phyloP scores from a whole-genome alignment of 1,284 basidiomycete species.

The Pisolithus thermaeus region DNA sequence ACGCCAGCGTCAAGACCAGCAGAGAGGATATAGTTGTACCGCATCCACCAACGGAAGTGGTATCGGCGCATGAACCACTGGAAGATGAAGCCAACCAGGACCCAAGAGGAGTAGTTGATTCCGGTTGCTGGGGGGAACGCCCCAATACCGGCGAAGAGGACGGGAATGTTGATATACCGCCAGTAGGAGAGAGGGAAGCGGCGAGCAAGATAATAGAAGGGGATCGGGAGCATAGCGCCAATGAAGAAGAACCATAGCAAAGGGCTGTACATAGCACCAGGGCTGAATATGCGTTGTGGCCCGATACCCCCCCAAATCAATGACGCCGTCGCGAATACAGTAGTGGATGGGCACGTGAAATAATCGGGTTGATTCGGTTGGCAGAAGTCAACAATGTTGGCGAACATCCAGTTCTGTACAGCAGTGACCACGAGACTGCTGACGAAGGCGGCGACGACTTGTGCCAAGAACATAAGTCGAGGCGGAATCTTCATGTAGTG shows the following conservation, averaged over 20 bases:
- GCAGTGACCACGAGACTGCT: constrained; percentile 52
- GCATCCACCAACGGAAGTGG: constrained; percentile 85
- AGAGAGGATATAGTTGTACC: constrained; percentile 81
- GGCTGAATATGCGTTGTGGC: constrained; percentile 64
- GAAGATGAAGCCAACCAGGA: constrained; percentile 68
- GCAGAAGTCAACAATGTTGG: constrained; percentile 71
- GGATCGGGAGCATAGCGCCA: constrained; percentile 68
- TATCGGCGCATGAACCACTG: constrained; percentile 74
- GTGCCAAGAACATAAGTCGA: constrained; percentile 68
- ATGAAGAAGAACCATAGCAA: constrained; percentile 72
- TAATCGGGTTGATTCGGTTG: constrained; percentile 48
- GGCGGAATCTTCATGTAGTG: constrained; percentile 87
- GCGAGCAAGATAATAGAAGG: constrained; percentile 76
- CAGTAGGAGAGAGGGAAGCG: constrained; percentile 72
- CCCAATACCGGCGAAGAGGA: constrained; percentile 62
- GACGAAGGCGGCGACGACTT: constrained; percentile 60
- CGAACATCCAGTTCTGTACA: constrained; percentile 72
- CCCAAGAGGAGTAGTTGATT: constrained; percentile 77
- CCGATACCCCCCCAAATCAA: constrained; percentile 81
- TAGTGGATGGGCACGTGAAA: constrained; percentile 63
- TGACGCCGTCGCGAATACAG: constrained; percentile 64
- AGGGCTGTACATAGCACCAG: constrained; percentile 49
- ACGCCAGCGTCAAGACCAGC: constrained; percentile 67
- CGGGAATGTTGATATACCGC: constrained; percentile 76
- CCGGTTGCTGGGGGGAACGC: constrained; percentile 71